Evolutionary conservation across 2,329 filamentous ascomycete species (phyloP).

Genomic region (Penicillium sp.): DNA sequence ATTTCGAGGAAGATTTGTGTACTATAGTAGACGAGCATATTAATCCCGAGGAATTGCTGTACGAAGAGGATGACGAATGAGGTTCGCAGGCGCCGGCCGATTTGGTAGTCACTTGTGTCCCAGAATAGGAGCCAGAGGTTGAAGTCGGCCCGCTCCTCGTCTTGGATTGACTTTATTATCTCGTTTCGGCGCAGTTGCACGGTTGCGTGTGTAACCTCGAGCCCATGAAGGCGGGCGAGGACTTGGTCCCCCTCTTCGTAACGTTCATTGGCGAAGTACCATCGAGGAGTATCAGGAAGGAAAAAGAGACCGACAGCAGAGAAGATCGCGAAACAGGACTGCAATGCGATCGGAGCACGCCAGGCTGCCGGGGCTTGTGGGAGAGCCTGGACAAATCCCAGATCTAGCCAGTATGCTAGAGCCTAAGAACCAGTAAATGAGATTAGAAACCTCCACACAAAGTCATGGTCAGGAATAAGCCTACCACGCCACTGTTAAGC

Average conservation of each 20-base stretch:
- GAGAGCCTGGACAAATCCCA: no score
- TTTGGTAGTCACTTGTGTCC: conserved; percentile 42
- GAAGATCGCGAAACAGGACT: conserved; percentile 36
- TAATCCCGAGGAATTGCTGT: conserved; percentile 39
- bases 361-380: conserved; percentile 1
- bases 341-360: conserved; percentile 30
- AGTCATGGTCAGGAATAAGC: no score
- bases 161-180: no score
- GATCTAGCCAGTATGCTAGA: no score
- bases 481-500: no score
- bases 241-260: neutral
- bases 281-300: conserved; percentile 38
- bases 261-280: conserved; percentile 33
- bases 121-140: conserved; percentile 23
- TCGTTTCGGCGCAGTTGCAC: no score
- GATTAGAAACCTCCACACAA: no score
- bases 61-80: conserved; percentile 40
- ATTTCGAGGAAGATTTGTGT: conserved; percentile 38
- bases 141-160: no score
- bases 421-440: no score
- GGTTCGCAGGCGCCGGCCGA: conserved; percentile 43
- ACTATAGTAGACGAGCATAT: conserved; percentile 39
- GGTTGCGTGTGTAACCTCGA: no score
- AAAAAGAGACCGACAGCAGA: conserved; percentile 30
- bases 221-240: conserved; percentile 14